Evolutionary conservation across 805 yeast species (phyloP).

Genomic region (Ogataea chonburiensis): DNA sequence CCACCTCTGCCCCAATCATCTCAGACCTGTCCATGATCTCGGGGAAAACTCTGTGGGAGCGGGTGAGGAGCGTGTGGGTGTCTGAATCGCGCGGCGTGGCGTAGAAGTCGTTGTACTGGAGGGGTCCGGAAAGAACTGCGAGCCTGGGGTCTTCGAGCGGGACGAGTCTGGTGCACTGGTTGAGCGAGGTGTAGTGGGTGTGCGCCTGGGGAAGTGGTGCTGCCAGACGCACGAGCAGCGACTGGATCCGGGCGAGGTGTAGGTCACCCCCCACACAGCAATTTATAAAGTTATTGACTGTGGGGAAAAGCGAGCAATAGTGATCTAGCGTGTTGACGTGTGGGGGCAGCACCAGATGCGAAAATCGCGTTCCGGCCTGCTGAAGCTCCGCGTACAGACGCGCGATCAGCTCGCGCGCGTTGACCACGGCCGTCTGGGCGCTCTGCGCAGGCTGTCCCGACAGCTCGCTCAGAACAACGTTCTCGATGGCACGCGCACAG

Average conservation of each 20-base stretch:
- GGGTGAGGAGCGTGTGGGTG: constrained; percentile 16
- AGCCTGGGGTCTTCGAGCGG: constrained; percentile 14
- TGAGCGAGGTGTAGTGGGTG: constrained; percentile 16
- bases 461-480: constrained; percentile 12
- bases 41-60: constrained; percentile 20
- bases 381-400: constrained; percentile 13
- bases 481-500: constrained; percentile 10
- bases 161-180: constrained; percentile 21
- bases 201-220: constrained; percentile 11
- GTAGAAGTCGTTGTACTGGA: constrained; percentile 22
- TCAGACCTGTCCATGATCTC: constrained; percentile 9
- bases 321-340: constrained; percentile 8
- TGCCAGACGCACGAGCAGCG: constrained; percentile 11
- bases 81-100: constrained; percentile 24
- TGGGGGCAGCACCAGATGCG: constrained; percentile 16
- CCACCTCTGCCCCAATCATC: constrained; percentile 13
- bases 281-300: constrained; percentile 14
- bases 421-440: constrained; percentile 7
- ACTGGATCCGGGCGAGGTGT: constrained; percentile 16
- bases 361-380: constrained; percentile 3
- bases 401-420: constrained; percentile 8
- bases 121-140: constrained; percentile 22
- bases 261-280: constrained; percentile 11
- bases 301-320: constrained; percentile 13
- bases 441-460: constrained; percentile 1